Evolutionary conservation across 495 filamentous ascomycete species (phyloP).

Genomic region (Aspergillus steynii): DNA sequence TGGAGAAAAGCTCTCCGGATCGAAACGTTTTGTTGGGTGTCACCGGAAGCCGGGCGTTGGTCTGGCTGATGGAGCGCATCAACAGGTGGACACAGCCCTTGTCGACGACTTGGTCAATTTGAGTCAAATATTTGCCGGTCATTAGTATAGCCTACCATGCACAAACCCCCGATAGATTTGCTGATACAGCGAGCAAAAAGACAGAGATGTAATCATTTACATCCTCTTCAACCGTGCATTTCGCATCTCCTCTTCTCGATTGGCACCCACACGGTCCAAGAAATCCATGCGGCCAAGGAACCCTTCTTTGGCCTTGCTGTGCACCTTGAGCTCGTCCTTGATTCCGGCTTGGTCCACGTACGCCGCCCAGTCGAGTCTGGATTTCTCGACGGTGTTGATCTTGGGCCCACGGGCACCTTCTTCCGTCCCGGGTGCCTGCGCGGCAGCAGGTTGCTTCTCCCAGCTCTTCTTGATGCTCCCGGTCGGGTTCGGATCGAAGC

Average conservation of each 20-base stretch:
- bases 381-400: slow-evolving; percentile 95
- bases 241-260: slow-evolving; percentile 73
- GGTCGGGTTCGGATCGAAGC: slow-evolving; percentile 72
- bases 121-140: neutral
- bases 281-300: slow-evolving; percentile 88
- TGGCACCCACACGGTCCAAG: slow-evolving; percentile 75
- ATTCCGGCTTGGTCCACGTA: slow-evolving; percentile 92
- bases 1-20: too few relatives aligned
- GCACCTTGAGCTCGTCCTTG: slow-evolving; percentile 81
- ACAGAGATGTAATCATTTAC: slow-evolving; percentile 21
- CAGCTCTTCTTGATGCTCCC: slow-evolving; percentile 53
- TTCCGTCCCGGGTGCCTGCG: slow-evolving; percentile 17
- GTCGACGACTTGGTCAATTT: neutral
- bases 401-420: slow-evolving; percentile 66
- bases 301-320: slow-evolving; percentile 79
- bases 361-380: slow-evolving; percentile 88
- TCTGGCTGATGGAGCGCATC: neutral
- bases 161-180: neutral
- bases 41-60: too few relatives aligned
- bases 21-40: too few relatives aligned
- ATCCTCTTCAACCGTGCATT: slow-evolving; percentile 59
- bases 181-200: neutral
- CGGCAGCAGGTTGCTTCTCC: slow-evolving; percentile 38
- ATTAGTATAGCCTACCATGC: neutral
- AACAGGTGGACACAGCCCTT: neutral